phyloP scores from a whole-genome alignment of 805 yeast species.

The Saccharomyces eubayanus region DNA sequence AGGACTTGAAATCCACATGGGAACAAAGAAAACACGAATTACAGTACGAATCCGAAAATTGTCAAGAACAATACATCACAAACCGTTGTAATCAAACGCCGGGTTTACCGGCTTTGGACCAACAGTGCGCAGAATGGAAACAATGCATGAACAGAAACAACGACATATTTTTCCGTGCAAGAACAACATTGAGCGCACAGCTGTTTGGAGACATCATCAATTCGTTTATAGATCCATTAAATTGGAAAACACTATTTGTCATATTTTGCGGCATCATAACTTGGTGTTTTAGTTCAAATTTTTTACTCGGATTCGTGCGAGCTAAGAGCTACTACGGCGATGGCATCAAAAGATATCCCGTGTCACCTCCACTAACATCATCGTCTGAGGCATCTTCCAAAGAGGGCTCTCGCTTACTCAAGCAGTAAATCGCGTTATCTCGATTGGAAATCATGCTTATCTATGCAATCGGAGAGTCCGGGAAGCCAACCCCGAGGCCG shows the following conservation, averaged over 20 bases:
- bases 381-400: neutral
- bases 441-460: neutral
- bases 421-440: neutral
- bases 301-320: constrained; percentile 57
- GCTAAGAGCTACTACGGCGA: constrained; percentile 38
- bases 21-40: constrained; percentile 37
- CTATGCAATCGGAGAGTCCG: neutral
- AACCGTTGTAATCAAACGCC: constrained; percentile 52
- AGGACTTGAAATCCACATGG: constrained; percentile 47
- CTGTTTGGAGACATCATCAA: constrained; percentile 54
- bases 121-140: constrained; percentile 53
- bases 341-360: constrained; percentile 6
- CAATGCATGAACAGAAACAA: constrained; percentile 55
- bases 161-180: constrained; percentile 35
- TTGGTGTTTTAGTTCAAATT: constrained; percentile 53
- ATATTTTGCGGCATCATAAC: constrained; percentile 33
- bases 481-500: neutral
- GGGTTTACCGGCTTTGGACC: constrained; percentile 50
- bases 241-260: constrained; percentile 47
- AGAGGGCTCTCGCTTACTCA: neutral
- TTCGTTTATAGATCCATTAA: constrained; percentile 59
- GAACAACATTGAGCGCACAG: constrained; percentile 52
- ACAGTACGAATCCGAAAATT: constrained; percentile 44
- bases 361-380: neutral
- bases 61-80: constrained; percentile 42